Conservation (phyloP, 2,329 filamentous ascomycete genomes). For the Teratosphaeria nubilosa region DNA sequence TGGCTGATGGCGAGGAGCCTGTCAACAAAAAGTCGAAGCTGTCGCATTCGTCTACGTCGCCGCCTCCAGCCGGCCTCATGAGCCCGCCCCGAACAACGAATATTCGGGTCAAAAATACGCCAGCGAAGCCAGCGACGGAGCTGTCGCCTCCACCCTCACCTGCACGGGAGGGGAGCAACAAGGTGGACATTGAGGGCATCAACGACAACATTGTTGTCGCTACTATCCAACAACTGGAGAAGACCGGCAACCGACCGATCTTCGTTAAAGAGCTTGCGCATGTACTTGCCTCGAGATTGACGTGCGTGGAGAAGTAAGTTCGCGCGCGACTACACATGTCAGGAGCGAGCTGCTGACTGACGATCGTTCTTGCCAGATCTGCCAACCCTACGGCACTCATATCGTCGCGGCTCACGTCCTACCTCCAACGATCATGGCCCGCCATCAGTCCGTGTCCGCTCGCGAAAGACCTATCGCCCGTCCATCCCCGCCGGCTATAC, state of each 20-base stretch:
- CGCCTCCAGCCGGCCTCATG: constrained; percentile 28
- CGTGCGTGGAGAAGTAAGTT: constrained; percentile 84
- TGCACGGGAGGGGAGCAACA: constrained; percentile 38
- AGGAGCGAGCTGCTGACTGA: constrained; percentile 25
- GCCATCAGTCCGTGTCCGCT: constrained; percentile 72
- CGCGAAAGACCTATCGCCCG: constrained; percentile 82
- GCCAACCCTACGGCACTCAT: constrained; percentile 93
- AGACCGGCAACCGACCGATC: constrained; percentile 84
- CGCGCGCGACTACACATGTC: neutral
- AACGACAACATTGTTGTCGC: constrained; percentile 93
- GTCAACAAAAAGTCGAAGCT: constrained; percentile 59
- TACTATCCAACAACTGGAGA: constrained; percentile 78
- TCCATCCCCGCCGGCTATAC: constrained; percentile 90
- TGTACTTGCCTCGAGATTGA: constrained; percentile 64
- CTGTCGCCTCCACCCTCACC: constrained; percentile 76
- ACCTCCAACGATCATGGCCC: constrained; percentile 77
- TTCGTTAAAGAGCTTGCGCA: constrained; percentile 87
- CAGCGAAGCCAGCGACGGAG: constrained; percentile 41
- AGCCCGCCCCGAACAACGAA: constrained; percentile 34
- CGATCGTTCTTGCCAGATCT: constrained; percentile 50
- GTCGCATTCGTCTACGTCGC: constrained; percentile 48
- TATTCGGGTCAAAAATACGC: constrained; percentile 39
- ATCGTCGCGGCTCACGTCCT: constrained; percentile 79
- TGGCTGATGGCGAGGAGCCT: constrained; percentile 49
- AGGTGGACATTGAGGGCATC: constrained; percentile 71